phyloP scores from a whole-genome alignment of 192 early-diverging fungal species.

The Umbelopsis vinacea region DNA sequence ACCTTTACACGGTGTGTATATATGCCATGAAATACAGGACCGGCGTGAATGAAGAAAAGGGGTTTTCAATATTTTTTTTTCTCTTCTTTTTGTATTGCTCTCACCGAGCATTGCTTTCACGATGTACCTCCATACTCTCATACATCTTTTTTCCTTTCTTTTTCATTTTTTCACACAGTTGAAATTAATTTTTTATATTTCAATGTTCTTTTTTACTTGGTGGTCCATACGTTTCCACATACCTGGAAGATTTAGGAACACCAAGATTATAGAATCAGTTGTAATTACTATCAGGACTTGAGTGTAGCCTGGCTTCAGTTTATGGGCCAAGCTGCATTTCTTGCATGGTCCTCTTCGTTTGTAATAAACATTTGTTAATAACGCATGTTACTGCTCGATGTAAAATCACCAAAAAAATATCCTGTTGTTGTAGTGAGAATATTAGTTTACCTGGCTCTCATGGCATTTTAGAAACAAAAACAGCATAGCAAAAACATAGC shows the following conservation, averaged over 20 bases:
- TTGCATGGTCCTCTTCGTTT: neutral
- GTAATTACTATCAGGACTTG: neutral
- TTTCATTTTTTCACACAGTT: too few relatives aligned
- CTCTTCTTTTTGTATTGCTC: neutral
- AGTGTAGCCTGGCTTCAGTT: neutral
- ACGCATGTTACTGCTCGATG: too few relatives aligned
- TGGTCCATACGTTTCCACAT: too few relatives aligned
- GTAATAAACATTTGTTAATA: slow-evolving; percentile 9
- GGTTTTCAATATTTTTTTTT: neutral
- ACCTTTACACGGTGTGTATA: neutral
- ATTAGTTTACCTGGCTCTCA: too few relatives aligned
- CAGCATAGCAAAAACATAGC: too few relatives aligned
- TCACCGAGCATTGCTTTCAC: neutral
- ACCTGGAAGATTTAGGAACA: too few relatives aligned
- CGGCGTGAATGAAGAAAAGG: neutral
- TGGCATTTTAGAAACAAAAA: too few relatives aligned
- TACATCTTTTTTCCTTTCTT: too few relatives aligned
- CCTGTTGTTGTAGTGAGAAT: too few relatives aligned
- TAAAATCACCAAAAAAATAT: too few relatives aligned
- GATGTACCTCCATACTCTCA: neutral
- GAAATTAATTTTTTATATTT: too few relatives aligned
- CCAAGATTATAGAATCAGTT: neutral
- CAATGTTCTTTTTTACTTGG: too few relatives aligned
- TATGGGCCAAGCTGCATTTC: neutral
- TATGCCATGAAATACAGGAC: neutral